Evolutionary conservation across 768 basidiomycete genomes (phyloP), one percentile per base, ranked within the genome.

Genomic region (Kwoniella mangroviensis): DNA sequence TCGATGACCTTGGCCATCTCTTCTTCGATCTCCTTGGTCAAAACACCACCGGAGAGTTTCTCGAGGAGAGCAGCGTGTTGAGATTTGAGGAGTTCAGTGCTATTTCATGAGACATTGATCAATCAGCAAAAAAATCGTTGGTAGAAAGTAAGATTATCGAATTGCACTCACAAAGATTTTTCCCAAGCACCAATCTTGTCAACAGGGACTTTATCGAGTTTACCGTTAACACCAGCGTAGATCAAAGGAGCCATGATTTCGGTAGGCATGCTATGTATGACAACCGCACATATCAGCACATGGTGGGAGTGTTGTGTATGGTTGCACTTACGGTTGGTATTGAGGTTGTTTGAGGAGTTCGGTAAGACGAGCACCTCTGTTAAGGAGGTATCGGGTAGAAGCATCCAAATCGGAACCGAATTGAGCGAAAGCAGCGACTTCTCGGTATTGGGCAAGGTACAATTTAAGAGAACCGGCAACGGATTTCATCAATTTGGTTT

Each of bases 401-500:
- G 96, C 95, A 87, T 98, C 97, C 56, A 98, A 92, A 86, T 99
- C 97, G 81, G 97, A 99, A 89, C 97, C 97, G 87, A 99, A 99
- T 84, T 98, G 97, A 68, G 96, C 81, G 78, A 82, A 82, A 26
- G 82, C 81, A 76, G 97, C 97, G 77, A 99, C 97, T 88, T 99
- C 97, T 91, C 97, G 95, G 88, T 98, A 99, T 85, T 99, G 97
- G 40, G 97, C 97, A 76, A 99, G 93, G 90, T 99, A 99, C 57
- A 99, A 90, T 87, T 98, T 98, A 79, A 98, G 90, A 65, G 97
- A 98, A 88, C 97, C 97, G 80, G 97, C 97, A 80, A 98, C 98
- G 87, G 98, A 95, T 92, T 98, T 99, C 97, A 99, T 98, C 86
- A 98, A 94, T 84, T 85, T 98, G 95, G 96, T 98, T 87, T 99